Conservation (phyloP, 192 early-diverging fungal genomes). For the Gonapodya prolifera region DNA sequence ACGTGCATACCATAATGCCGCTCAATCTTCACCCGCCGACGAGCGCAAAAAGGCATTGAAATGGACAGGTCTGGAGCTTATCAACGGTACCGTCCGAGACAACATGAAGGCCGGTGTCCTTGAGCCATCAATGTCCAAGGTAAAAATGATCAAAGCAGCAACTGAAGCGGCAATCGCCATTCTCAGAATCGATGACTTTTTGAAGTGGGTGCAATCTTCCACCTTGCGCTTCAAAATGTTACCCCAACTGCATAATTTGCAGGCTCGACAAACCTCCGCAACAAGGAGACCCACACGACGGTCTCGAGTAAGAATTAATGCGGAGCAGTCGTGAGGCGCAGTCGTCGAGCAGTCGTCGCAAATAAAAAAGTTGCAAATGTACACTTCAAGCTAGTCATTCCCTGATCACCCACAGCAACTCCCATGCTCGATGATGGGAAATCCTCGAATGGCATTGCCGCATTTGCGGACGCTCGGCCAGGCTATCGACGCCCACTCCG, state of each 20-base stretch:
- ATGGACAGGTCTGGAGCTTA: slow-evolving; percentile 84
- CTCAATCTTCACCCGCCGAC: slow-evolving; percentile 61
- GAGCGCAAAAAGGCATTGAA: slow-evolving; percentile 64
- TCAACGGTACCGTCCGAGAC: slow-evolving; percentile 84
- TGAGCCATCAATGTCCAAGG: slow-evolving; percentile 96
- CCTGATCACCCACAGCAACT: too few relatives aligned
- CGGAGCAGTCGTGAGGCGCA: too few relatives aligned
- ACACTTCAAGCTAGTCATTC: too few relatives aligned
- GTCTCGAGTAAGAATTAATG: not conserved
- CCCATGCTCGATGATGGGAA: too few relatives aligned
- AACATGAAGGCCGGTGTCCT: slow-evolving; percentile 89
- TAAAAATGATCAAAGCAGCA: slow-evolving; percentile 92
- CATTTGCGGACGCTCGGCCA: too few relatives aligned
- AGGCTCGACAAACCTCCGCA: not conserved
- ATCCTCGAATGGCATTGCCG: too few relatives aligned
- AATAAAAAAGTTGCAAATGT: too few relatives aligned
- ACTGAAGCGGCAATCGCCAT: slow-evolving; percentile 98
- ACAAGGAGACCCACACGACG: not conserved
- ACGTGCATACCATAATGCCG: slow-evolving; percentile 87
- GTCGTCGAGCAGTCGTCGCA: too few relatives aligned
- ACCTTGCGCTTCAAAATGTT: too few relatives aligned
- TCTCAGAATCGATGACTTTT: slow-evolving; percentile 67
- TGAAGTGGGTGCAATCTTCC: not conserved
- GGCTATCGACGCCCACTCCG: too few relatives aligned
- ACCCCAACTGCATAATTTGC: too few relatives aligned